phyloP scores from a whole-genome alignment of 2,329 filamentous ascomycete genomes.

The Claviceps sorghi region DNA sequence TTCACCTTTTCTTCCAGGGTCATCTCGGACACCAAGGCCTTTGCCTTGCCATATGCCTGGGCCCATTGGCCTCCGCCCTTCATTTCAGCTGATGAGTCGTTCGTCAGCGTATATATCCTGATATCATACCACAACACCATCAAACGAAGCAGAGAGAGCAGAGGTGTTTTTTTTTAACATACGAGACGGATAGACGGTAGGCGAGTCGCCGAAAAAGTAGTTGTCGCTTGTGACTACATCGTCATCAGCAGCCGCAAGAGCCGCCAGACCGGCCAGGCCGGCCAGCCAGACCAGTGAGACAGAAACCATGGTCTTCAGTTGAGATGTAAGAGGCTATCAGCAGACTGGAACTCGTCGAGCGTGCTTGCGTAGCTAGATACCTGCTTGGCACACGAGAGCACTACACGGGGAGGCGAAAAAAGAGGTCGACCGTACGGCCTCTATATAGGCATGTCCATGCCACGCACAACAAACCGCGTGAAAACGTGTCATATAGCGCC shows the following conservation, averaged over 20 bases:
- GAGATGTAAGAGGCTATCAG: background rate
- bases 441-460: background rate
- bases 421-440: background rate
- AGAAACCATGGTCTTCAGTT: background rate
- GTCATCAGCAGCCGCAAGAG: slow-evolving; percentile 3
- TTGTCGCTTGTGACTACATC: slow-evolving; percentile 23
- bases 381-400: background rate
- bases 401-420: background rate
- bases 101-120: background rate
- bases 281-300: background rate
- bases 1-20: slow-evolving; percentile 68
- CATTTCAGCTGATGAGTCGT: slow-evolving; percentile 27
- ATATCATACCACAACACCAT: background rate
- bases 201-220: slow-evolving; percentile 35
- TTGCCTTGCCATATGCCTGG: slow-evolving; percentile 51
- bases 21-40: slow-evolving; percentile 53
- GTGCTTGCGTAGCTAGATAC: background rate
- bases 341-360: background rate
- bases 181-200: slow-evolving; percentile 38
- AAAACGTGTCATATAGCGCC: background rate
- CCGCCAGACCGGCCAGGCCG: slow-evolving; percentile 3
- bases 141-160: background rate
- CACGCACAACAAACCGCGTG: background rate
- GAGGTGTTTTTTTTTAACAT: slow-evolving; percentile 9
- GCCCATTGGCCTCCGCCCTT: slow-evolving; percentile 47